A percentile compares a stretch with the other conserved stretches of the same genome.
These are phyloP conservation scores for Penicillium sp. DNA, from an alignment of 2,329 filamentous ascomycete genomes.

Conservation along the genomic window DNA sequence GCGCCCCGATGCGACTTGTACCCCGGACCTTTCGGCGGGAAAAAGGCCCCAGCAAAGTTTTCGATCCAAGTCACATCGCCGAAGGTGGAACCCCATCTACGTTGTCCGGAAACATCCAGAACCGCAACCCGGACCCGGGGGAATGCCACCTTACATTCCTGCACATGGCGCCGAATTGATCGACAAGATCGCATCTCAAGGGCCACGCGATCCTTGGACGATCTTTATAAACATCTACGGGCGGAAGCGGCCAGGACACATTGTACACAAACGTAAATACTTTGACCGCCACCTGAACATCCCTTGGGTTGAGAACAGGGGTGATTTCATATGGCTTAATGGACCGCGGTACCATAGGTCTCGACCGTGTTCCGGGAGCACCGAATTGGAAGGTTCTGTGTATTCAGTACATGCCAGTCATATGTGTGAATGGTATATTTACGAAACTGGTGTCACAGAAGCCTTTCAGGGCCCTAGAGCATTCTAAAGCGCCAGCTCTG, in stretches of 20 bases:
- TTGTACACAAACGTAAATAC: background rate
- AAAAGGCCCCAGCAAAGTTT: constrained; percentile 12
- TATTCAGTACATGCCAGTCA: background rate
- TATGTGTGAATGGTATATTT: background rate
- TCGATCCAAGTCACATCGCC: constrained; percentile 11
- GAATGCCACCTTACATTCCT: constrained; percentile 14
- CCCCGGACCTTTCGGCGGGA: constrained; percentile 7
- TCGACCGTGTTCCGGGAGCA: constrained; percentile 2
- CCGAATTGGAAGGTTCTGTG: background rate
- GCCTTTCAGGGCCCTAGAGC: background rate
- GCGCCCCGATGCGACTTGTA: background rate
- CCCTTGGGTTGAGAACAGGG: background rate
- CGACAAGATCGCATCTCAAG: constrained; percentile 16
- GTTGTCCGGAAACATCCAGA: constrained; percentile 21
- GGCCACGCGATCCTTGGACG: constrained; percentile 22
- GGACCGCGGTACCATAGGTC: background rate
- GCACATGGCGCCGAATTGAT: constrained; percentile 16
- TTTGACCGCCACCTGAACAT: background rate
- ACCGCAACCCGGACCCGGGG: constrained; percentile 2
- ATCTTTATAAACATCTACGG: constrained; percentile 4
- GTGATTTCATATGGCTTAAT: background rate
- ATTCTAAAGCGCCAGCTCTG: background rate
- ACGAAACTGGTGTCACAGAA: background rate
- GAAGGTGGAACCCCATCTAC: constrained; percentile 10
- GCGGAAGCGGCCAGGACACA: too few species aligned